phyloP scores from a whole-genome alignment of 2,329 filamentous ascomycete genomes.

The Hypoxylon sp. region DNA sequence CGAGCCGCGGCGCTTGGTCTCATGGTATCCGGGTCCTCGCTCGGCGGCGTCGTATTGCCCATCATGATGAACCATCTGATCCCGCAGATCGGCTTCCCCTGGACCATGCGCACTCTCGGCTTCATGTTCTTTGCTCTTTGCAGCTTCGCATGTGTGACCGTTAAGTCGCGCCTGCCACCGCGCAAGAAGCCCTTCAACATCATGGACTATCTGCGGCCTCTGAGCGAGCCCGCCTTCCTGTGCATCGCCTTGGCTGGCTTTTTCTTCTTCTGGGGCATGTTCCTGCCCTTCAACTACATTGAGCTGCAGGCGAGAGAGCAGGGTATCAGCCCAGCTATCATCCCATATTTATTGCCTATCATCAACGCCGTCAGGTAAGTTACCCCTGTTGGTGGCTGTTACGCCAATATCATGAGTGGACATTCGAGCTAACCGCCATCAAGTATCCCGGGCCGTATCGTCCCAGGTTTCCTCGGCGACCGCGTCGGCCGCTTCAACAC shows the following conservation, averaged over 20 bases:
- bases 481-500: conserved; percentile 58
- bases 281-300: conserved; percentile 69
- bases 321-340: conserved; percentile 59
- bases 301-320: conserved; percentile 63
- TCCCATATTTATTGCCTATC: conserved; percentile 67
- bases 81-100: conserved; percentile 60
- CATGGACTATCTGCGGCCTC: conserved; percentile 62
- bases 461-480: conserved; percentile 64
- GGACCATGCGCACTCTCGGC: conserved; percentile 57
- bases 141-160: conserved; percentile 51
- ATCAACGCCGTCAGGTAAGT: conserved; percentile 68
- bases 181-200: conserved; percentile 59
- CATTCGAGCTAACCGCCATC: neutral
- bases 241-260: conserved; percentile 64
- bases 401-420: neutral
- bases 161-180: conserved; percentile 57
- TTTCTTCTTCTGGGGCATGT: conserved; percentile 70
- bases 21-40: conserved; percentile 63
- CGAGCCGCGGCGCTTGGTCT: conserved; percentile 65
- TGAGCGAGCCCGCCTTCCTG: conserved; percentile 63
- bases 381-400: neutral
- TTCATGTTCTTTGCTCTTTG: conserved; percentile 58
- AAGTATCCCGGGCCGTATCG: conserved; percentile 67
- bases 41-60: conserved; percentile 69
- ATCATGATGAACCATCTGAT: conserved; percentile 70